These are phyloP conservation scores for Rubus parviflorus DNA, from an alignment of 306 rosid species.

Conservation along the genomic window DNA sequence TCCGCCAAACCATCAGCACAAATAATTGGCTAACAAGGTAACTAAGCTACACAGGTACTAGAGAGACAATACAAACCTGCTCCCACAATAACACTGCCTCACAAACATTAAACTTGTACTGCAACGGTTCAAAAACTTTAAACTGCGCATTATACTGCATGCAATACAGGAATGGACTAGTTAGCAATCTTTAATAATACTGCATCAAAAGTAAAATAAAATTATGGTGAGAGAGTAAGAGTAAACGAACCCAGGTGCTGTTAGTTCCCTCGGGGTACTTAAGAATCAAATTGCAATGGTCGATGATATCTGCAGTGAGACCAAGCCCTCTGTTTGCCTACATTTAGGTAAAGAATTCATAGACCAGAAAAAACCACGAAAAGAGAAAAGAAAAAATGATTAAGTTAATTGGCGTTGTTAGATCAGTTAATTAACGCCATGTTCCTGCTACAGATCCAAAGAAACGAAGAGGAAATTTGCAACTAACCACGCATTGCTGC, in stretches of 20 bases:
- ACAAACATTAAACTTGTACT: conserved; percentile 72
- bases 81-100: conserved; percentile 90
- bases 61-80: conserved; percentile 60
- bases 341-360: conserved; percentile 25
- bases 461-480: background rate
- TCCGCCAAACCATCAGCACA: conserved; percentile 33
- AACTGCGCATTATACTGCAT: conserved; percentile 92
- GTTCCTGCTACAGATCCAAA: conserved; percentile 3
- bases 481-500: conserved; percentile 86
- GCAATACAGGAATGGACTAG: conserved; percentile 34
- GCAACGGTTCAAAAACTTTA: conserved; percentile 81
- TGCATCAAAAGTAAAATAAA: background rate
- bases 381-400: background rate
- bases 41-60: background rate
- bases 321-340: conserved; percentile 97
- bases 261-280: conserved; percentile 87
- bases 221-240: background rate
- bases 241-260: conserved; percentile 85
- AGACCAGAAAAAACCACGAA: background rate
- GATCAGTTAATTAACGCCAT: too few relatives aligned
- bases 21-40: conserved; percentile 5
- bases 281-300: conserved; percentile 78
- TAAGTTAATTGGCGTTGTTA: too few relatives aligned
- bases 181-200: conserved; percentile 18
- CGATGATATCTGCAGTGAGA: conserved; percentile 77